phyloP scores from a whole-genome alignment of 305 asterid species.

The Fraxinus ornus region DNA sequence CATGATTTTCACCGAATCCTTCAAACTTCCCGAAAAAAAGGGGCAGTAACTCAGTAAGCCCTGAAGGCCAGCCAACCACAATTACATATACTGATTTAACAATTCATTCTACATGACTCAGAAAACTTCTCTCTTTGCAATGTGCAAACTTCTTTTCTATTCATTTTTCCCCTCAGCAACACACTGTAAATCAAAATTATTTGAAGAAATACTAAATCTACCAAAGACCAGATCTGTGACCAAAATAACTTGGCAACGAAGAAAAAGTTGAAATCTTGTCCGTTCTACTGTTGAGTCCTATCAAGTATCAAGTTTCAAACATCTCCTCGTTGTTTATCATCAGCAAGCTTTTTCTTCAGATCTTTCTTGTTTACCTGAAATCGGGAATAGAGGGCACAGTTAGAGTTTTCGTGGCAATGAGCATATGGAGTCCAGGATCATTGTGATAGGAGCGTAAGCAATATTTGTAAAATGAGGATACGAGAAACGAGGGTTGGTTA shows the following conservation, averaged over 20 bases:
- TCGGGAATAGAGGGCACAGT: neutral
- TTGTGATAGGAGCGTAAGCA: neutral
- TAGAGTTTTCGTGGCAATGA: neutral
- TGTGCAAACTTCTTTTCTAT: neutral
- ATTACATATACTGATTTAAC: neutral
- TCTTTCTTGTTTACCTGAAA: slow-evolving; percentile 87
- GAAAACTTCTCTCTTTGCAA: neutral
- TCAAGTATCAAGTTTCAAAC: neutral
- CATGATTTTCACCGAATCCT: neutral
- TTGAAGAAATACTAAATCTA: neutral
- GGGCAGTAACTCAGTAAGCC: neutral
- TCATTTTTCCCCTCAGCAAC: neutral
- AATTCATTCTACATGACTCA: neutral
- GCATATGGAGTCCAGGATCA: no score
- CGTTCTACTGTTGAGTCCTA: neutral
- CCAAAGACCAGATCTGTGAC: neutral
- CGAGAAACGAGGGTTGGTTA: neutral
- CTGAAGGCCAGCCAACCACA: neutral
- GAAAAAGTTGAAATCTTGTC: neutral
- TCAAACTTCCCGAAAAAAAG: neutral
- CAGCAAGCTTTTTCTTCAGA: slow-evolving; percentile 60
- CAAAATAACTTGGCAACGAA: neutral
- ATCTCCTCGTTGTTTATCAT: slow-evolving; percentile 14
- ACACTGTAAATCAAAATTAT: neutral
- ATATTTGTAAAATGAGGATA: neutral